Evolutionary conservation across 805 yeast genomes (phyloP), one percentile per base, ranked within the genome.

Genomic region (Kodamaea lidongshanica): DNA sequence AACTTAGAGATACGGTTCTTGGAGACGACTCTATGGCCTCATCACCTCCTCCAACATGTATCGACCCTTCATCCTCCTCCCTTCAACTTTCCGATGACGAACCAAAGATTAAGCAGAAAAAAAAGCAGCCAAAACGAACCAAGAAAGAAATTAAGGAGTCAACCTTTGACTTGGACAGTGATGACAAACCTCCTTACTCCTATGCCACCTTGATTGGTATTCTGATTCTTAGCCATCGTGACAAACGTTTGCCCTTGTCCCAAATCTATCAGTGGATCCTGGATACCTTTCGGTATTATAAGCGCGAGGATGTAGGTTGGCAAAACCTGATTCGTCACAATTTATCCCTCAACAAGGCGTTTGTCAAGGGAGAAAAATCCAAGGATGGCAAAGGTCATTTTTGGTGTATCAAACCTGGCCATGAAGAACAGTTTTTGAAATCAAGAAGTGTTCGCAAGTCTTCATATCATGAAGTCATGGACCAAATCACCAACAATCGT

Each of bases 261-360:
- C 95, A 86, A 48, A 92, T 89, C 23, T 89, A 89, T 61, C 70
- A 66, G 44, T 89, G 98, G 98, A 92, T 89, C 25, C 76, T 92
- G 6, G 77, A 76, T 25, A 81, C 94, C 20, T 89, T 88, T 55
- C 72, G 68, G 39, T 89, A 79, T 52, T 92, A 92, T 57, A 76
- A 78, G 40, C 76, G 74, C 40, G 81, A 83, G 36, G 95, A 86
- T 44, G 81, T 85, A 7, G 96, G 96, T 16, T 89, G 98, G 98
- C 96, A 89, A 58, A 89, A 89, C 58, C 88, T 96, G 19, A 92
- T 89, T 40, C 77, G 98, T 39, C 98, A 89, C 58, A 89, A 92
- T 44, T 64, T 89, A 17, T 86, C 96, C 8, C 68, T 89, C 45
- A 92, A 89, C 57, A 92, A 92, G 51, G 95, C 96, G 0, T 89